These are phyloP conservation scores for Fusarium dlaminii DNA, from an alignment of 2,329 filamentous ascomycete species.

Conservation along the genomic window DNA sequence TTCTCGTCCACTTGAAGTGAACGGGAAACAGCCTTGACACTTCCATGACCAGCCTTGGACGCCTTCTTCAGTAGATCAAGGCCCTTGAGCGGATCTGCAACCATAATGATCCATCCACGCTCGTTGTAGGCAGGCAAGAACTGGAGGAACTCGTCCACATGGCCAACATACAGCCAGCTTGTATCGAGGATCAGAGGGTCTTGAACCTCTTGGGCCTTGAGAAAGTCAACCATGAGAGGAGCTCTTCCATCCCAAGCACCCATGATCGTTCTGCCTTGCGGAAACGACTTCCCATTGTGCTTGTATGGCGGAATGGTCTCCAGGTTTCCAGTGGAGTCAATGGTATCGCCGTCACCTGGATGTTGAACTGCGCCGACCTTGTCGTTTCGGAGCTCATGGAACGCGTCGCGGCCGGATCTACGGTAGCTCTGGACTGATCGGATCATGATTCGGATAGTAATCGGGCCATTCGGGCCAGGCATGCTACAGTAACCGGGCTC, in stretches of 20 bases:
- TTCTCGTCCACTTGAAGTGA: neutral
- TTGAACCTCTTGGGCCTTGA: slow-evolving; percentile 49
- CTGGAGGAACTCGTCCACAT: slow-evolving; percentile 46
- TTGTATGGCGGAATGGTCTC: slow-evolving; percentile 51
- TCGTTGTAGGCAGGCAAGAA: slow-evolving; percentile 40
- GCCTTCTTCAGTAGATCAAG: slow-evolving; percentile 34
- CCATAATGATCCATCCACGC: slow-evolving; percentile 39
- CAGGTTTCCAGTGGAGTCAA: slow-evolving; percentile 46
- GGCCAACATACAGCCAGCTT: slow-evolving; percentile 40
- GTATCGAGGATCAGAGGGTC: slow-evolving; percentile 48
- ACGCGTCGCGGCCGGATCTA: slow-evolving; percentile 44
- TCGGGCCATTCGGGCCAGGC: slow-evolving; percentile 48
- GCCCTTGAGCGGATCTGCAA: slow-evolving; percentile 35
- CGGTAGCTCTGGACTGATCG: slow-evolving; percentile 43
- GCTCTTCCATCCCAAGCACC: slow-evolving; percentile 17
- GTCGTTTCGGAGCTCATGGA: slow-evolving; percentile 42
- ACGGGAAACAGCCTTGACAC: slow-evolving; percentile 25
- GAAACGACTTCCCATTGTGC: slow-evolving; percentile 30
- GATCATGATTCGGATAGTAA: slow-evolving; percentile 47
- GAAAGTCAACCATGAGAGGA: slow-evolving; percentile 40
- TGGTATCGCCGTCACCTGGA: slow-evolving; percentile 13
- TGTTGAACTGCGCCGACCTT: slow-evolving; percentile 46
- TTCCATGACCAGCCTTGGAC: slow-evolving; percentile 21
- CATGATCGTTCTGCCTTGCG: slow-evolving; percentile 34
- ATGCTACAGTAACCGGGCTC: slow-evolving; percentile 53